phyloP scores from a whole-genome alignment of 2,329 filamentous ascomycete species.

The Apiospora rasikravindrae region DNA sequence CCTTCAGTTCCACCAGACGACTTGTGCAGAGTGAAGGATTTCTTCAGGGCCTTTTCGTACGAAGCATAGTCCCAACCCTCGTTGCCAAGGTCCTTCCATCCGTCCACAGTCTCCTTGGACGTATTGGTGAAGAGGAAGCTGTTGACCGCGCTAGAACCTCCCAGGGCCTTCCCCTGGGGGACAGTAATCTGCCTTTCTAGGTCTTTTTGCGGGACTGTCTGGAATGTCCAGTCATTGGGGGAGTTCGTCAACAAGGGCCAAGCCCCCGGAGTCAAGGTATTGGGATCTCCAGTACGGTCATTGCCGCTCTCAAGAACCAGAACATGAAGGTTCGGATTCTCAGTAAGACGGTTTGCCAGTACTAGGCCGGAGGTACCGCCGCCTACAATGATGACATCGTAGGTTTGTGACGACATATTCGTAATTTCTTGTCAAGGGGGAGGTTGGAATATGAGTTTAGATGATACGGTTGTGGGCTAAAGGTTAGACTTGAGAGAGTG shows the following conservation, averaged over 20 bases:
- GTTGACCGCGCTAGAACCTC: slow-evolving; percentile 27
- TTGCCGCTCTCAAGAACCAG: slow-evolving; percentile 23
- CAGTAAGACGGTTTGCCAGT: slow-evolving; percentile 25
- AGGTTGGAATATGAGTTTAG: too few relatives aligned
- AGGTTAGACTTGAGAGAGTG: too few relatives aligned
- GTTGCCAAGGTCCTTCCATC: slow-evolving; percentile 45
- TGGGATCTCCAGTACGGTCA: neutral
- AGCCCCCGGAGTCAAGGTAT: slow-evolving; percentile 17
- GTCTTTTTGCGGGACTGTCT: neutral
- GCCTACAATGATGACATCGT: slow-evolving; percentile 25
- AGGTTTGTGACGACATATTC: neutral
- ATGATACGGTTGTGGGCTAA: too few relatives aligned
- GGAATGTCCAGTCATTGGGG: slow-evolving; percentile 18
- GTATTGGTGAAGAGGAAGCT: slow-evolving; percentile 37
- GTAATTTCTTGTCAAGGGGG: too few relatives aligned
- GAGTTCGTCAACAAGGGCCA: slow-evolving; percentile 11
- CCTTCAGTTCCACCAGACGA: neutral
- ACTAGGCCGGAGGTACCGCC: slow-evolving; percentile 26
- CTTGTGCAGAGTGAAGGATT: slow-evolving; percentile 22
- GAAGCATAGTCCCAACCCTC: slow-evolving; percentile 42
- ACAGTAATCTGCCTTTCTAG: slow-evolving; percentile 17
- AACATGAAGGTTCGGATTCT: slow-evolving; percentile 21
- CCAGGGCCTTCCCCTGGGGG: slow-evolving; percentile 16
- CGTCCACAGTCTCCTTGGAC: slow-evolving; percentile 36
- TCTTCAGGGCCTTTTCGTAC: slow-evolving; percentile 15